A percentile compares a stretch with the other conserved stretches of the same genome.
Conservation (phyloP, 108 stramenopile genomes). For the Pseudonitzschia pungens region DNA sequence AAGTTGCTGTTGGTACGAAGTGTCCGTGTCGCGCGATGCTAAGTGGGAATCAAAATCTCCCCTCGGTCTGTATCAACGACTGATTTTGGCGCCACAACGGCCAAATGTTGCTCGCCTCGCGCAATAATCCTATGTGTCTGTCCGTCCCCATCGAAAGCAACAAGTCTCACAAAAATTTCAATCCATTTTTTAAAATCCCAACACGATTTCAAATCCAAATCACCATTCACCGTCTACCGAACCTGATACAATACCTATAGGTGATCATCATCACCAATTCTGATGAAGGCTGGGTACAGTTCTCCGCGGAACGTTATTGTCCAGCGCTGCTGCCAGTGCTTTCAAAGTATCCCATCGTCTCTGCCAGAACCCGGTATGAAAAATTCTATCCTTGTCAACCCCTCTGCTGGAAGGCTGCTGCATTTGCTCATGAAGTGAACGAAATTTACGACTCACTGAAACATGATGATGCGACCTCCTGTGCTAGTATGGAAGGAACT, state of each 20-base stretch:
- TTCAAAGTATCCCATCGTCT: conserved; percentile 68
- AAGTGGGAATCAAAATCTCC: not conserved
- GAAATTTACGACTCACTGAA: conserved; percentile 68
- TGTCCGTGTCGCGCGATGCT: not conserved
- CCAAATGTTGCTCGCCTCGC: not conserved
- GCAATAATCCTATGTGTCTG: conserved; percentile 13
- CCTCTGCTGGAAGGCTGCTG: conserved; percentile 92
- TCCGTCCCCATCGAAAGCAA: not conserved
- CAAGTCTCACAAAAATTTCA: conserved; percentile 19
- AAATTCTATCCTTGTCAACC: conserved; percentile 86
- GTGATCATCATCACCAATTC: conserved; percentile 91
- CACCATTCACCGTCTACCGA: not conserved
- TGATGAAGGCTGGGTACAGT: conserved; percentile 90
- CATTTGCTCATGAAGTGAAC: conserved; percentile 92
- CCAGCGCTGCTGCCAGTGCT: conserved; percentile 74
- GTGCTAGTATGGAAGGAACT: conserved; percentile 57
- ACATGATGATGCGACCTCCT: conserved; percentile 45
- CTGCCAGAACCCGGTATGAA: conserved; percentile 85
- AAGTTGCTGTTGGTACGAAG: not conserved
- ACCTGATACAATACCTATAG: conserved; percentile 18
- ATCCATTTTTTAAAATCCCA: not conserved
- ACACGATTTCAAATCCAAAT: conserved; percentile 14
- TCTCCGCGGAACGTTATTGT: conserved; percentile 78
- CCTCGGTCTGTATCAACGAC: not conserved
- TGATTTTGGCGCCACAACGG: conserved; percentile 18